Conservation (phyloP, 1,284 basidiomycete genomes). For the Papiliotrema nemorosa region DNA sequence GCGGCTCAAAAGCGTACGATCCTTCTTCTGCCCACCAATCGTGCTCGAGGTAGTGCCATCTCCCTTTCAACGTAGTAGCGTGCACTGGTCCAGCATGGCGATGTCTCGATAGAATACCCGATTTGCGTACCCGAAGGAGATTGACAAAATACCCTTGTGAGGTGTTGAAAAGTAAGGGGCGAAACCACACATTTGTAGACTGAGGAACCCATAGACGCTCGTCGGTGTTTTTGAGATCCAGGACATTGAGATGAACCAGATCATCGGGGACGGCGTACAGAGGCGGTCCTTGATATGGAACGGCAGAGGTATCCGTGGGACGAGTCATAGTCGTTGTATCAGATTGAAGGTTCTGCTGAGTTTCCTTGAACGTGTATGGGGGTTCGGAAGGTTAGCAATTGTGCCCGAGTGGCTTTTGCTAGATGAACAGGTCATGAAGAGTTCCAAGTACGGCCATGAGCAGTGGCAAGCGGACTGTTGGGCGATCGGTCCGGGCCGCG, state of each 20-base stretch:
- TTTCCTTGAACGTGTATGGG: too few relatives aligned
- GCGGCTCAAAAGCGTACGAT: slow-evolving; percentile 20
- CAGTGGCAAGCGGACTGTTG: too few relatives aligned
- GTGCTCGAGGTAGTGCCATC: slow-evolving; percentile 27
- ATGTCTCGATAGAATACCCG: slow-evolving; percentile 22
- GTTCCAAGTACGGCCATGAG: too few relatives aligned
- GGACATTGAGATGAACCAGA: slow-evolving; percentile 16
- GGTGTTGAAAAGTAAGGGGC: slow-evolving; percentile 17
- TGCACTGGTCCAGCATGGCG: slow-evolving; percentile 24
- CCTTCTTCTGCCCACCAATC: slow-evolving; percentile 27
- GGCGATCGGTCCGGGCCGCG: too few relatives aligned
- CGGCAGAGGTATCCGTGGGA: slow-evolving; percentile 17
- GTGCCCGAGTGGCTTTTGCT: too few relatives aligned
- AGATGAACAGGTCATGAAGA: too few relatives aligned
- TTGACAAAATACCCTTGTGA: slow-evolving; percentile 29
- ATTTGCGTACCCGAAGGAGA: slow-evolving; percentile 21
- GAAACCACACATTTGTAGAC: slow-evolving; percentile 19
- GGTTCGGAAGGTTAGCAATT: too few relatives aligned
- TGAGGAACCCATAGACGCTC: slow-evolving; percentile 25
- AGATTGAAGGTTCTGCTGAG: background rate
- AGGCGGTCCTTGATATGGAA: slow-evolving; percentile 18
- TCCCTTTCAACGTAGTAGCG: slow-evolving; percentile 16
- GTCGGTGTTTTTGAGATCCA: slow-evolving; percentile 18
- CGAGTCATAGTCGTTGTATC: slow-evolving; percentile 11
- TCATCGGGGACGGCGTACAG: slow-evolving; percentile 22